A percentile compares a stretch with the other conserved stretches of the same genome.
phyloP scores from a whole-genome alignment of 2,329 filamentous ascomycete genomes.

The Blastomyces percursus region DNA sequence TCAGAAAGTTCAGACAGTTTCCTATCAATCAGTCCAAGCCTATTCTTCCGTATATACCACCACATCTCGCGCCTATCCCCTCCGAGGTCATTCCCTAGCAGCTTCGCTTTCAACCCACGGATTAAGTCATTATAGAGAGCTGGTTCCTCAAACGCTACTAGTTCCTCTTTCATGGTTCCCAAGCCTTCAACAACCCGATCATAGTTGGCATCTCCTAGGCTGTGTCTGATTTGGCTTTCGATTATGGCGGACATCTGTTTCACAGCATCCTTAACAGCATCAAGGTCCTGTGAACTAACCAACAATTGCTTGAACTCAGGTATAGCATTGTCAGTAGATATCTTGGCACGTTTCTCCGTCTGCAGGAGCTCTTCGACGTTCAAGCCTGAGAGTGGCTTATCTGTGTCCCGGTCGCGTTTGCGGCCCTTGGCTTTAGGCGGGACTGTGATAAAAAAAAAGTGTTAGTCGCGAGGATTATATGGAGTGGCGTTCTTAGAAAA shows the following conservation, averaged over 20 bases:
- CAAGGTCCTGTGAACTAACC: slow-evolving; percentile 47
- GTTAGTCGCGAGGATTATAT: neutral
- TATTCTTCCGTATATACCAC: slow-evolving; percentile 57
- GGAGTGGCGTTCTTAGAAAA: neutral
- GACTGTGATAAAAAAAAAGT: slow-evolving; percentile 39
- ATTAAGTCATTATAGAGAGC: slow-evolving; percentile 66
- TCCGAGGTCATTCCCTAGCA: slow-evolving; percentile 58
- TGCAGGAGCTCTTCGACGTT: slow-evolving; percentile 74
- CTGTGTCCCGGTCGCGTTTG: slow-evolving; percentile 53
- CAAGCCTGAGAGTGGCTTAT: slow-evolving; percentile 80
- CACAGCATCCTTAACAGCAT: slow-evolving; percentile 54
- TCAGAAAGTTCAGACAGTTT: slow-evolving; percentile 52
- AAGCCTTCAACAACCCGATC: slow-evolving; percentile 63
- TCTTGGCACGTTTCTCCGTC: slow-evolving; percentile 41
- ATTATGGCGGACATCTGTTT: slow-evolving; percentile 67
- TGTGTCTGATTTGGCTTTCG: slow-evolving; percentile 55
- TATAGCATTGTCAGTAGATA: slow-evolving; percentile 63
- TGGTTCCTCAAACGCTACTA: slow-evolving; percentile 65
- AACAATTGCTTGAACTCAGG: slow-evolving; percentile 83
- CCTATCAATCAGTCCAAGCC: slow-evolving; percentile 62
- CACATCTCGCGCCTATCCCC: slow-evolving; percentile 76
- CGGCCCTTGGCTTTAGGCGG: slow-evolving; percentile 68
- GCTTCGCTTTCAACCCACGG: slow-evolving; percentile 56
- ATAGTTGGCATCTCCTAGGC: slow-evolving; percentile 66
- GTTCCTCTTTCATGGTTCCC: slow-evolving; percentile 64